A percentile compares a stretch with the other conserved stretches of the same genome.
These are phyloP conservation scores for Bruguiera hainesii DNA, from an alignment of 441 rosid species.

Conservation along the genomic window DNA sequence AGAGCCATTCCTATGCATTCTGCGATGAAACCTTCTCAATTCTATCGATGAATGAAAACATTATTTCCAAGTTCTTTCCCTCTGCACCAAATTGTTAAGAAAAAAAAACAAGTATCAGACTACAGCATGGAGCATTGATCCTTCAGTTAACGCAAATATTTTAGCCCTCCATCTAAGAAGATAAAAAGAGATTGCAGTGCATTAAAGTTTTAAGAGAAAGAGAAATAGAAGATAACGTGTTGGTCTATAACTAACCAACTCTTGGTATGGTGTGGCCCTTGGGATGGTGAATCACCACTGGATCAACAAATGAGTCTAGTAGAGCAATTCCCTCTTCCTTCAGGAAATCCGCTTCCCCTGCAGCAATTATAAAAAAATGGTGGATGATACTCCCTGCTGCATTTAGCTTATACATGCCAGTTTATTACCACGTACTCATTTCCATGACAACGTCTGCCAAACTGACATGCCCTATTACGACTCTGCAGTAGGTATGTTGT, in stretches of 20 bases:
- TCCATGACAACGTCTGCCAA: no score
- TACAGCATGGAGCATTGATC: neutral
- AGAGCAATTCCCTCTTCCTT: conserved; percentile 32
- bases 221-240: no score
- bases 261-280: conserved; percentile 40
- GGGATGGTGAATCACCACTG: conserved; percentile 43
- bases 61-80: conserved; percentile 27
- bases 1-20: neutral
- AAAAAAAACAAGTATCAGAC: neutral
- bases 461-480: no score
- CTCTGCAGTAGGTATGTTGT: no score
- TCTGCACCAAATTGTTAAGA: conserved; percentile 21
- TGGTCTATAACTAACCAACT: conserved; percentile 28
- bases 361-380: neutral
- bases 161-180: no score
- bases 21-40: conserved; percentile 19
- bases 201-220: no score
- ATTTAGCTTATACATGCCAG: no score
- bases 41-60: conserved; percentile 36
- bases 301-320: conserved; percentile 46
- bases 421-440: no score
- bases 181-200: no score
- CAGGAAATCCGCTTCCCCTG: conserved; percentile 47
- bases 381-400: no score
- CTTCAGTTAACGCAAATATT: no score